These are phyloP conservation scores for Euphorbia pulcherrima DNA, from an alignment of 345 rosid genomes.

Conservation along the genomic window DNA sequence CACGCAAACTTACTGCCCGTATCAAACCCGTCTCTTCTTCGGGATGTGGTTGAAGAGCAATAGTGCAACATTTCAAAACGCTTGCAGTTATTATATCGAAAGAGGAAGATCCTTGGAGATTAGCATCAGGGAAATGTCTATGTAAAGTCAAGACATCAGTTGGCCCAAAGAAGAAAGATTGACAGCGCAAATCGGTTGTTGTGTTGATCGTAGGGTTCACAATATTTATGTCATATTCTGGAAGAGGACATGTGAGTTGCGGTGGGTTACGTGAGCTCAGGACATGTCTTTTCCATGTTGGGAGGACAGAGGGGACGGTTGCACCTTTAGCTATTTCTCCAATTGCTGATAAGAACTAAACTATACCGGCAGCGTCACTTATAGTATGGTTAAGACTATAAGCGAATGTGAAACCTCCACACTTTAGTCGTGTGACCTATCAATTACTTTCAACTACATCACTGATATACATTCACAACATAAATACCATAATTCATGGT, in stretches of 20 bases:
- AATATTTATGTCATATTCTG: no score
- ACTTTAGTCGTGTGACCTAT: constrained; percentile 22
- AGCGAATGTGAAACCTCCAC: constrained; percentile 16
- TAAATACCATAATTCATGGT: no score
- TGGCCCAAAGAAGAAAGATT: constrained; percentile 18
- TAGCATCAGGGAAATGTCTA: background rate
- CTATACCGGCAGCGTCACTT: constrained; percentile 10
- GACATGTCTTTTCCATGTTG: constrained; percentile 21
- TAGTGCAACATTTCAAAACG: constrained; percentile 26
- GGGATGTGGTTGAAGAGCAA: constrained; percentile 16
- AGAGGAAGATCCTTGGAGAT: constrained; percentile 10
- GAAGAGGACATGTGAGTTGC: constrained; percentile 1
- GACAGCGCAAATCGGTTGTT: no score
- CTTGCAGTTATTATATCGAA: constrained; percentile 24
- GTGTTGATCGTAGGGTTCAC: background rate
- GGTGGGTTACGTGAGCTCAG: background rate
- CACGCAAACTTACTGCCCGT: no score
- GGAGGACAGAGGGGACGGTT: background rate
- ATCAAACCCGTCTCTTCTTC: background rate
- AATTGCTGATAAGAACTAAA: constrained; percentile 9
- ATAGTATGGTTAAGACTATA: constrained; percentile 17
- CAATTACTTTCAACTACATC: no score
- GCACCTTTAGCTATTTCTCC: constrained; percentile 19
- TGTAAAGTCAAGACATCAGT: constrained; percentile 7
- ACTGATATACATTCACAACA: no score